Evolutionary conservation across 352 stramenopile genomes (phyloP), one percentile per base, ranked within the genome.

Genomic region (Pythium periplocum): DNA sequence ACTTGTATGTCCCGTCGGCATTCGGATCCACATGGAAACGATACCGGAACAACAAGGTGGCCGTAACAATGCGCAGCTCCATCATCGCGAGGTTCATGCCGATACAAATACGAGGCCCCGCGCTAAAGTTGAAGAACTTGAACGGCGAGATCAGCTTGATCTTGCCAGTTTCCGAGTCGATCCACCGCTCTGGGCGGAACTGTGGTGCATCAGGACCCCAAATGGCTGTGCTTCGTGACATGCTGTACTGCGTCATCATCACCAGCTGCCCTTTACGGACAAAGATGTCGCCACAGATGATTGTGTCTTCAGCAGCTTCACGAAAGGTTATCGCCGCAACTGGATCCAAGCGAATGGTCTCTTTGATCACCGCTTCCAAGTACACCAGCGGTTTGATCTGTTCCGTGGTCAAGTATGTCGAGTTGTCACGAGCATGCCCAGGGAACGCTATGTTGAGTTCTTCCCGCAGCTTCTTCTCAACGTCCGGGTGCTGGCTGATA

Each of bases 291-390:
- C 48, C 57, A 30, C 66, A 63, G 4, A 86, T 55, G 43, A 63
- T 70, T 36, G 78, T 81, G 47, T 88, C 79, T 7, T 70, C 51
- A 33, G 75, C 75, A 30, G 67, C 72, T 52, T 82, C 64, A 52
- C 85, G 84, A 7, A 64, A 66, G 30, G 83, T 84, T n/a, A 79
- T 55, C 4, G 81, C 76, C 11, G 86, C 61, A 12, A 70, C 38
- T 35, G 81, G 81, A 51, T 80, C 76, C 31, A 90, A 51, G 0
- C 81, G 70, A 44, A 90, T 50, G 26, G 68, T 78, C 48, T 91
- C 80, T 8, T 61, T 66, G 32, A 88, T 44, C 9, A 73, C 62
- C 1, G 73, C 80, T 30, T 78, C 62, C 36, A 86, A 45, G 49
- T 84, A 90, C 33, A 73, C 51, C 11, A 90, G 64, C 8, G 52